Conservation (phyloP, 2,329 filamentous ascomycete species). For the Pochonia chlamydosporia region DNA sequence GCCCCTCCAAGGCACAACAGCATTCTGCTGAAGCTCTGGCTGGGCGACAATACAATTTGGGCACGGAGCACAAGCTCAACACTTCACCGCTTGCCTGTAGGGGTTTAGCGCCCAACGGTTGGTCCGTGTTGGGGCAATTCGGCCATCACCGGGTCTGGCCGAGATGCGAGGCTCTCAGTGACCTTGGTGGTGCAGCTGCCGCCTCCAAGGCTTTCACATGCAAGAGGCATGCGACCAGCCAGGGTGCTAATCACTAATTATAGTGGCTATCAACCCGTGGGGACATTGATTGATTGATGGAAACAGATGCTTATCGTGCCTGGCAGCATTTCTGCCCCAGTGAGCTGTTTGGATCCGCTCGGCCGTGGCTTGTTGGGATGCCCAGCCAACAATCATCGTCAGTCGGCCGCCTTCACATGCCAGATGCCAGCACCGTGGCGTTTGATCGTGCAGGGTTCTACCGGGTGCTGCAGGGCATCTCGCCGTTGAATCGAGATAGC, state of each 20-base stretch:
- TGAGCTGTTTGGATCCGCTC: neutral
- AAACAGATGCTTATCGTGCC: too few species aligned
- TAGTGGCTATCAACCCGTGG: neutral
- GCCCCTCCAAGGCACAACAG: conserved; percentile 2
- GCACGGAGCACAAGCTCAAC: neutral
- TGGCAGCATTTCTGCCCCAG: neutral
- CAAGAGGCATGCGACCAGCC: neutral
- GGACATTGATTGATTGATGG: too few species aligned
- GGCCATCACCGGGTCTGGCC: conserved; percentile 8
- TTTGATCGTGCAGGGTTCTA: neutral
- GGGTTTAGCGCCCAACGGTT: conserved; percentile 13
- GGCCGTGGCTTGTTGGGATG: neutral
- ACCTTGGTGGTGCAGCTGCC: neutral
- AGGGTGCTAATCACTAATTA: neutral
- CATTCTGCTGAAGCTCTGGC: neutral
- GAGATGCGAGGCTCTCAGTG: conserved; percentile 14
- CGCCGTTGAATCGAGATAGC: neutral
- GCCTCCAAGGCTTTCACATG: neutral
- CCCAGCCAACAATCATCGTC: neutral
- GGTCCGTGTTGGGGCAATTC: neutral
- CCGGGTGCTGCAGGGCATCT: neutral
- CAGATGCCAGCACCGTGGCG: too few species aligned
- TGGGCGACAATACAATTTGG: neutral
- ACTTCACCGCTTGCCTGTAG: conserved; percentile 15
- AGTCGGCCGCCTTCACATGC: neutral